Evolutionary conservation across 2,329 filamentous ascomycete species (phyloP).

Genomic region (Sphaerostilbella broomeana): DNA sequence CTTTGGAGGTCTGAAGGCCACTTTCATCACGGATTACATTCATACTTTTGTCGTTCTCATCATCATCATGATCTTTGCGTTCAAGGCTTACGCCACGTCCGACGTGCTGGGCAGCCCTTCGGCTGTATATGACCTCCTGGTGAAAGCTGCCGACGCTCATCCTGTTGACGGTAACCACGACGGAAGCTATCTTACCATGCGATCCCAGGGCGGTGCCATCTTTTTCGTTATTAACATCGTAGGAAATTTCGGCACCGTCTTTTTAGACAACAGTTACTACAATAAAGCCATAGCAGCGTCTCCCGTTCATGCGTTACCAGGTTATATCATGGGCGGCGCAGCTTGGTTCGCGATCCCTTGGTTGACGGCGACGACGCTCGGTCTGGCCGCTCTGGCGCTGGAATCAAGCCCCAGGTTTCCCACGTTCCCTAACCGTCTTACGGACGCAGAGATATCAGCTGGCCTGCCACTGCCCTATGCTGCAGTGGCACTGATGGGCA

Average conservation of each 20-base stretch:
- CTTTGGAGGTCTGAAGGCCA: slow-evolving; percentile 75
- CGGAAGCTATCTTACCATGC: slow-evolving; percentile 84
- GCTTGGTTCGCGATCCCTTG: slow-evolving; percentile 92
- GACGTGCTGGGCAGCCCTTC: slow-evolving; percentile 66
- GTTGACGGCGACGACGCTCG: slow-evolving; percentile 84
- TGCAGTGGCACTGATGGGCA: slow-evolving; percentile 74
- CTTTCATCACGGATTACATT: slow-evolving; percentile 78
- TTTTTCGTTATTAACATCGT: slow-evolving; percentile 89
- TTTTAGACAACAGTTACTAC: slow-evolving; percentile 83
- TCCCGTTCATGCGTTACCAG: slow-evolving; percentile 77
- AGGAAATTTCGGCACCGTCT: slow-evolving; percentile 78
- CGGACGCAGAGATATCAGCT: slow-evolving; percentile 66
- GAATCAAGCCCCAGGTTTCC: slow-evolving; percentile 68
- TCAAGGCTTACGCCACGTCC: slow-evolving; percentile 73
- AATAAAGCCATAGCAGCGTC: slow-evolving; percentile 90
- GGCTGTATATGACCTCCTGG: slow-evolving; percentile 71
- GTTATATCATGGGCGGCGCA: slow-evolving; percentile 80
- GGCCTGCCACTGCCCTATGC: slow-evolving; percentile 82
- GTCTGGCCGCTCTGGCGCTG: slow-evolving; percentile 71
- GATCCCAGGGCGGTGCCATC: slow-evolving; percentile 61
- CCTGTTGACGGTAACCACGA: slow-evolving; percentile 74
- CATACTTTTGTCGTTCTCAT: slow-evolving; percentile 81
- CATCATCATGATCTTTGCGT: slow-evolving; percentile 79
- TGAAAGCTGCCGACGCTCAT: slow-evolving; percentile 59
- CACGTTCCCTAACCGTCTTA: slow-evolving; percentile 66